Conservation (phyloP, 768 basidiomycete genomes). For the Agrocybe pediades region DNA sequence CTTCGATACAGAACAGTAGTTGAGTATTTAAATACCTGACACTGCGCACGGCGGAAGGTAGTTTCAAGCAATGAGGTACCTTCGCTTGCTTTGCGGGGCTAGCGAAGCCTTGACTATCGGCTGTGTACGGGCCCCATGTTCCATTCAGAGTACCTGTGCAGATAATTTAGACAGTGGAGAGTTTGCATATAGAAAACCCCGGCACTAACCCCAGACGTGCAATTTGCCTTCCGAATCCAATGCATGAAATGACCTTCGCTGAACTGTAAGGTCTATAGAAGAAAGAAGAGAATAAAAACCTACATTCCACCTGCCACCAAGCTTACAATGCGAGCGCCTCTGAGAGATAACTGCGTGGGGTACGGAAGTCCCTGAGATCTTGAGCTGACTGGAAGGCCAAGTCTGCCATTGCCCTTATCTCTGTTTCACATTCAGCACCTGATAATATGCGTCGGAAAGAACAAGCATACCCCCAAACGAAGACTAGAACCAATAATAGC, state of each 20-base stretch:
- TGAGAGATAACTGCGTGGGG: conserved; percentile 64
- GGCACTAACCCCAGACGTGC: conserved; percentile 80
- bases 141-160: conserved; percentile 63
- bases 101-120: conserved; percentile 58
- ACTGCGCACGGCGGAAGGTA: conserved; percentile 60
- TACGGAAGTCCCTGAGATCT: conserved; percentile 52
- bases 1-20: no score
- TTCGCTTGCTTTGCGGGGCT: conserved; percentile 48
- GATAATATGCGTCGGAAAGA: conserved; percentile 1
- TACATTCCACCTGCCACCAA: conserved; percentile 85
- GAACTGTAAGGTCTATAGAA: conserved; percentile 3
- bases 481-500: conserved; percentile 32
- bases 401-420: conserved; percentile 59
- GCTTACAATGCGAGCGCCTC: conserved; percentile 64
- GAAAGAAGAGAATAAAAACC: conserved; percentile 21
- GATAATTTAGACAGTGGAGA: not conserved
- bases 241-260: conserved; percentile 80
- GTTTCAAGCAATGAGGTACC: conserved; percentile 56
- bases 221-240: conserved; percentile 74
- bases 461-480: conserved; percentile 50
- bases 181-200: not conserved
- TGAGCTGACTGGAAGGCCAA: conserved; percentile 52
- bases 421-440: conserved; percentile 33
- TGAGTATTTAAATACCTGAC: conserved; percentile 66
- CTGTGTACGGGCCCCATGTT: conserved; percentile 25